Base-by-base conservation (phyloP, 768 basidiomycete genomes). In the Daedalea quercina region DNA sequence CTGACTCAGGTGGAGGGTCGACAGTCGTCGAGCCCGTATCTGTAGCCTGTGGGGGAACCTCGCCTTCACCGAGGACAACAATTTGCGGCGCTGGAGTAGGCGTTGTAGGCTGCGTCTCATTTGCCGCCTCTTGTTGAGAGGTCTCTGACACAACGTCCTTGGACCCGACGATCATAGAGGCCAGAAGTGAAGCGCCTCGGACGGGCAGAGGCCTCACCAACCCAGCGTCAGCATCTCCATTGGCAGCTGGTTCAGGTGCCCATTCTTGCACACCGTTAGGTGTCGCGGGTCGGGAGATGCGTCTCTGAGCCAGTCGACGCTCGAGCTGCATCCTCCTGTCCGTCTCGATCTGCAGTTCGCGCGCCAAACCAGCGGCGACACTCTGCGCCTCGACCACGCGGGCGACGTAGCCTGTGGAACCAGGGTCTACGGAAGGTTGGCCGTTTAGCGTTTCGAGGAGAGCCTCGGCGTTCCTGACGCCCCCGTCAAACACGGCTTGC, bases 301-400 rank as follows among this genome's bases (percentile, higher is more conserved):
- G 37, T 40, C 37, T 9, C 35, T 53, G 22, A 2, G 54, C 44
- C 53, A 75, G 48, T 25, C 63, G 35, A 50, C 65, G 65, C 57
- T 78, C 76, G 44, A 79, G 51, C 23, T 68, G 63, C 44, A 87
- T 40, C 34, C 84, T 69, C 57, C 72, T 74, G 51, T 71, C 72
- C 17, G 74, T 73, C 63, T 89, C 85, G 7, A 61, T 58, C 55
- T 81, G 73, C 41, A 90, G 63, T 61, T 90, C 86, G 42, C 70
- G 68, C 35, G 74, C 68, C n/a, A 90, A 66, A 1, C 73, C 67
- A 25, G 75, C 70, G 9, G 85, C 73, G 0, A 80, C 72, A 9
- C 71, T 68, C 54, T 79, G 71, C 1, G 79, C 78, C 0, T 76
- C 68, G 9, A 78, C 49, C 15, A 84, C 66, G 25, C 85, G 70